Evolutionary conservation across 306 rosid genomes (phyloP).

Genomic region (Boehmeria nivea): DNA sequence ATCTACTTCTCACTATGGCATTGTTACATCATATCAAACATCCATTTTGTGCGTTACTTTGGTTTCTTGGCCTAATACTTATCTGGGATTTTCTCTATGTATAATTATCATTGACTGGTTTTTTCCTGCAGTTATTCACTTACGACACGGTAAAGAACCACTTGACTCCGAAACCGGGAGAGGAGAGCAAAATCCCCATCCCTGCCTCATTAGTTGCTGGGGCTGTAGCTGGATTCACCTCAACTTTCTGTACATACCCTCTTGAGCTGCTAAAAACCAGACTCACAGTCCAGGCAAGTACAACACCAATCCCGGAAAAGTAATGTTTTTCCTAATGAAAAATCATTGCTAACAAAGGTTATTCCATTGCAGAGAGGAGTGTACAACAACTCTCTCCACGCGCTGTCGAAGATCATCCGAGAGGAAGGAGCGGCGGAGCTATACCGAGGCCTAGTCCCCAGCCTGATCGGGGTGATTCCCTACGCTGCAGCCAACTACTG

Average conservation of each 20-base stretch:
- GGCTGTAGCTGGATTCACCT: conserved; percentile 76
- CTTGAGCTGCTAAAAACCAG: conserved; percentile 73
- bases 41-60: no score
- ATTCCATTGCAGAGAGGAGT: conserved; percentile 55
- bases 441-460: conserved; percentile 72
- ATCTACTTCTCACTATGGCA: no score
- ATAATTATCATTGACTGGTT: neutral
- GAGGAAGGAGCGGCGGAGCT: conserved; percentile 78
- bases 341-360: neutral
- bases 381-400: conserved; percentile 50
- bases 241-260: conserved; percentile 69
- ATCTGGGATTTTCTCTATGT: no score
- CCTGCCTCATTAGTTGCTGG: conserved; percentile 66
- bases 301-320: neutral
- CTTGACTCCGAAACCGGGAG: conserved; percentile 51
- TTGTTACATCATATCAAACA: no score
- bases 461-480: conserved; percentile 73
- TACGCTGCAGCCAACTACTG: conserved; percentile 74
- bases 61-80: no score
- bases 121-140: conserved; percentile 53
- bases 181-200: conserved; percentile 36
- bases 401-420: conserved; percentile 39
- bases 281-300: conserved; percentile 52
- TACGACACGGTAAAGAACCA: conserved; percentile 62
- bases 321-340: neutral